phyloP scores from a whole-genome alignment of 805 yeast genomes.

The Blastobotrys chiropterorum region DNA sequence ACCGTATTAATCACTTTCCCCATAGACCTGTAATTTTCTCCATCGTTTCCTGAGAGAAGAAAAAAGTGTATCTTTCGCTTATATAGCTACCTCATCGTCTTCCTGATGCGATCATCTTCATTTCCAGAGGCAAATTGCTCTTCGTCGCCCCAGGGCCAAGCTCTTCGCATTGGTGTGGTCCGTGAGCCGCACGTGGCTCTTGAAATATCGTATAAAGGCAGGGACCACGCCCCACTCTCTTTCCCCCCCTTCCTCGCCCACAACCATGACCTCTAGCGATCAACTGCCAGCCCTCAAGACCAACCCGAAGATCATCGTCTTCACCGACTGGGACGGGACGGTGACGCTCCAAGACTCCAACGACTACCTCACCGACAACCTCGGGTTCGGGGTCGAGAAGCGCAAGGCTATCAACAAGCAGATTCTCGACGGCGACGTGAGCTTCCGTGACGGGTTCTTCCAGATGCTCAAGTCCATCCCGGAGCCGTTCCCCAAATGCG shows the following conservation, averaged over 20 bases:
- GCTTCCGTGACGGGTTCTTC: conserved; percentile 70
- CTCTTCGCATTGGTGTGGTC: too few relatives aligned
- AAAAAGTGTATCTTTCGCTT: too few relatives aligned
- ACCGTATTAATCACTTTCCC: too few relatives aligned
- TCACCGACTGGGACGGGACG: conserved; percentile 98
- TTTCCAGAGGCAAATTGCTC: too few relatives aligned
- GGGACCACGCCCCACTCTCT: neutral
- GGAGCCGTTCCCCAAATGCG: conserved; percentile 75
- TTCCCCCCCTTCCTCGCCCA: too few relatives aligned
- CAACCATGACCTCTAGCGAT: neutral
- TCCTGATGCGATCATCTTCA: too few relatives aligned
- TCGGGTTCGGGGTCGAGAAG: conserved; percentile 74
- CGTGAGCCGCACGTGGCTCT: too few relatives aligned
- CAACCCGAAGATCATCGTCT: conserved; percentile 65
- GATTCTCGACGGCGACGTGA: conserved; percentile 59
- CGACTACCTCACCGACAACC: conserved; percentile 80
- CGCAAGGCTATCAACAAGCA: conserved; percentile 64
- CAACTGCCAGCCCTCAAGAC: conserved; percentile 27
- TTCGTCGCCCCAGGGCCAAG: too few relatives aligned
- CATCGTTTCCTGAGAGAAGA: too few relatives aligned
- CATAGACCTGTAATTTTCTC: too few relatives aligned
- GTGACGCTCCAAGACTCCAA: conserved; percentile 93
- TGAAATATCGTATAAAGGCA: too few relatives aligned
- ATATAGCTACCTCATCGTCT: too few relatives aligned
- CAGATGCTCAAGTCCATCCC: conserved; percentile 76